Evolutionary conservation across 495 filamentous ascomycete species (phyloP).

Genomic region (Aspergillus heteromorphus): DNA sequence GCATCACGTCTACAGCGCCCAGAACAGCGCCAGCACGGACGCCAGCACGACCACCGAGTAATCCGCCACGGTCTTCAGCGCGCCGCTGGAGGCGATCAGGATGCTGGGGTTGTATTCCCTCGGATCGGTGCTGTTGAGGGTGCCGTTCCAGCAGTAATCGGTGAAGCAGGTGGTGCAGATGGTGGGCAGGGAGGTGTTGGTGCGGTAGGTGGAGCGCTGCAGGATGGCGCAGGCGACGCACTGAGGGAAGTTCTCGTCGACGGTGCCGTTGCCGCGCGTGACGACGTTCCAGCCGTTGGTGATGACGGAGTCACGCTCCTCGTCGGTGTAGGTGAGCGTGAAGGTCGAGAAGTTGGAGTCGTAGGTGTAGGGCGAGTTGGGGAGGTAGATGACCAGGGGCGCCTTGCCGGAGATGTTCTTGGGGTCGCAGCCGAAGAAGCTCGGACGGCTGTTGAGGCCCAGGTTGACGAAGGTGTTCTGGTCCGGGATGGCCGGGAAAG

Average conservation of each 20-base stretch:
- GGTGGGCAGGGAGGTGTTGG: constrained; percentile 51
- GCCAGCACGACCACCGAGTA: background rate
- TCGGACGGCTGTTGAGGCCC: constrained; percentile 72
- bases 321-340: constrained; percentile 50
- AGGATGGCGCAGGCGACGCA: constrained; percentile 84
- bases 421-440: constrained; percentile 85
- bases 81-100: background rate
- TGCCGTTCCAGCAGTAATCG: constrained; percentile 84
- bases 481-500: constrained; percentile 76
- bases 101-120: constrained; percentile 13
- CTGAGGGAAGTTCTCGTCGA: constrained; percentile 61
- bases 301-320: constrained; percentile 67
- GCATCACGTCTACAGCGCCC: background rate
- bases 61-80: background rate
- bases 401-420: constrained; percentile 43
- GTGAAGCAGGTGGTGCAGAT: constrained; percentile 67
- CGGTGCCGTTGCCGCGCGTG: constrained; percentile 70
- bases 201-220: constrained; percentile 58
- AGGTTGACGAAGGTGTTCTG: constrained; percentile 78
- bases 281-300: constrained; percentile 76
- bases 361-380: constrained; percentile 72
- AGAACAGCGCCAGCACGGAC: background rate
- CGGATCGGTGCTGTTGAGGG: constrained; percentile 37
- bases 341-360: constrained; percentile 70
- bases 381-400: constrained; percentile 78